A percentile compares a stretch with the other conserved stretches of the same genome.
phyloP scores from a whole-genome alignment of 2,329 filamentous ascomycete species.

The Onygena corvina region DNA sequence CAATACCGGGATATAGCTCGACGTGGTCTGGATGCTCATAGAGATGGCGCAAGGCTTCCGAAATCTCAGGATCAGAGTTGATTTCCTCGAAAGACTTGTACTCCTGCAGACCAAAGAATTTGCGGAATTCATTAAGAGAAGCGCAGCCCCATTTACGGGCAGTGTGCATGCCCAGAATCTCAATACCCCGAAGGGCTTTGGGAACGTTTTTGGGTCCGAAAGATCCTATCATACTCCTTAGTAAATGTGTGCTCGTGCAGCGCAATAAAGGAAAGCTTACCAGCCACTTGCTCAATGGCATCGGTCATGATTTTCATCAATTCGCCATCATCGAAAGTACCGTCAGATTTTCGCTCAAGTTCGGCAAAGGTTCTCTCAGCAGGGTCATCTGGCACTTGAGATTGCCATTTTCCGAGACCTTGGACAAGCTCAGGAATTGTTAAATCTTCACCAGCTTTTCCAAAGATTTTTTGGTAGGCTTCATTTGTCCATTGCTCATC shows the following conservation, averaged over 20 bases:
- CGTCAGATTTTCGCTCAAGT: conserved; percentile 47
- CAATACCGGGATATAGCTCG: conserved; percentile 57
- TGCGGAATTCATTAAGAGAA: conserved; percentile 45
- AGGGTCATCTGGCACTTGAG: conserved; percentile 48
- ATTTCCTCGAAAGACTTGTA: conserved; percentile 49
- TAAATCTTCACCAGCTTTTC: conserved; percentile 16
- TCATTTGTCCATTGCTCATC: conserved; percentile 63
- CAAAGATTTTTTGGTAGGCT: conserved; percentile 37
- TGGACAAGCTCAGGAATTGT: conserved; percentile 25
- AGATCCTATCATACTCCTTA: conserved; percentile 8
- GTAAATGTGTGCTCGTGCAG: not conserved
- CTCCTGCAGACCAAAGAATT: conserved; percentile 49
- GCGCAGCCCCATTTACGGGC: conserved; percentile 52
- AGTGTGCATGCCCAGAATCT: conserved; percentile 68
- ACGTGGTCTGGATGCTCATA: conserved; percentile 55
- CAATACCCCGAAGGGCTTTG: conserved; percentile 57
- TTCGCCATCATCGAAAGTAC: conserved; percentile 56
- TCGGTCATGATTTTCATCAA: conserved; percentile 54
- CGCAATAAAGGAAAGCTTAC: conserved; percentile 34
- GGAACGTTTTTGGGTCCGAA: conserved; percentile 61
- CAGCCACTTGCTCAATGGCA: conserved; percentile 58
- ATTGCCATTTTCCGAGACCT: conserved; percentile 48
- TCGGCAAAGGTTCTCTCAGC: conserved; percentile 49
- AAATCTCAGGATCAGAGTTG: conserved; percentile 46
- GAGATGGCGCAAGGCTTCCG: conserved; percentile 44